Conservation (phyloP, 306 rosid genomes). For the Lupinus albus region DNA sequence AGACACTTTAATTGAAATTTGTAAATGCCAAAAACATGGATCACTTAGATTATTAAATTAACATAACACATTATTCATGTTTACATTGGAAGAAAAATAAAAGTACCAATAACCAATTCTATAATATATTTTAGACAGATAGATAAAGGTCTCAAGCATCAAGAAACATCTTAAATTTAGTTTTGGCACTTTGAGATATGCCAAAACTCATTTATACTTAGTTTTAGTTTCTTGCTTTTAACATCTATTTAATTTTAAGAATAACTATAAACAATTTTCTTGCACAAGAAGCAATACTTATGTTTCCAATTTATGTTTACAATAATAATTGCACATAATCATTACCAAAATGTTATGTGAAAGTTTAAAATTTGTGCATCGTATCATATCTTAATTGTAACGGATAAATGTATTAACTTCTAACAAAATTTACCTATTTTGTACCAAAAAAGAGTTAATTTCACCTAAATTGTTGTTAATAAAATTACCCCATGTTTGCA, state of each 20-base stretch:
- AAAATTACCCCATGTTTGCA: no score
- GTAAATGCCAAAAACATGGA: no score
- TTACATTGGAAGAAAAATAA: background rate
- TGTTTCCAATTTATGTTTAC: no score
- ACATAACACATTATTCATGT: no score
- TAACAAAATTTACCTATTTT: background rate
- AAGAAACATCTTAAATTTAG: slow-evolving; percentile 1
- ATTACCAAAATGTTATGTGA: background rate
- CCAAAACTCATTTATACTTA: no score
- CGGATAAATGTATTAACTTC: background rate
- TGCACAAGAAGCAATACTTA: background rate
- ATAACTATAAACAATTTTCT: background rate
- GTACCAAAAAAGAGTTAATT: no score
- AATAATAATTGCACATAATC: no score
- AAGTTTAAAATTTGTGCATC: background rate
- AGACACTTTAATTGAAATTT: no score
- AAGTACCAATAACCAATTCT: background rate
- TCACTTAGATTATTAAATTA: no score
- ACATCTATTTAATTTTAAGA: background rate
- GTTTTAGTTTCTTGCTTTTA: no score
- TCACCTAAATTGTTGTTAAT: no score
- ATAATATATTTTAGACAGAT: background rate
- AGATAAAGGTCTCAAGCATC: background rate
- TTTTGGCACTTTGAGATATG: no score
- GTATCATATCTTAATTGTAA: background rate